Evolutionary conservation across 2,329 filamentous ascomycete species (phyloP).

Genomic region (Diaporthe destruens): DNA sequence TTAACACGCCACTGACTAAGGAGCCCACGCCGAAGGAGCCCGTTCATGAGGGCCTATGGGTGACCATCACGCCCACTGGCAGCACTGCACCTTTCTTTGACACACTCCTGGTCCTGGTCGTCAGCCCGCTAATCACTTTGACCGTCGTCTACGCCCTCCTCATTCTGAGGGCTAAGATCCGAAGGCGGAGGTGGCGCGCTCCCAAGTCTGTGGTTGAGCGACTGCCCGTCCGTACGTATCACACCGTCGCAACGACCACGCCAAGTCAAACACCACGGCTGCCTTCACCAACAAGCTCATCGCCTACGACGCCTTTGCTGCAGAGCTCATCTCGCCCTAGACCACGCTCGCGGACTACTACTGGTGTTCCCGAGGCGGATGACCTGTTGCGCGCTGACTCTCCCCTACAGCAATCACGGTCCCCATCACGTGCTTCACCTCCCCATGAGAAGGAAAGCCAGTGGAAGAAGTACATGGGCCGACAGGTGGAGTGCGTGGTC

Average conservation of each 20-base stretch:
- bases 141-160: conserved; percentile 93
- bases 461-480: conserved; percentile 76
- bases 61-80: conserved; percentile 93
- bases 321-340: conserved; percentile 66
- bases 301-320: conserved; percentile 84
- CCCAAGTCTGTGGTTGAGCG: conserved; percentile 96
- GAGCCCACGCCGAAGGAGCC: conserved; percentile 46
- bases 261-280: conserved; percentile 69
- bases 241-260: conserved; percentile 76
- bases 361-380: conserved; percentile 67
- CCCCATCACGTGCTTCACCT: conserved; percentile 48
- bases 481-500: conserved; percentile 90
- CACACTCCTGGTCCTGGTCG: conserved; percentile 93
- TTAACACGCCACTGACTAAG: conserved; percentile 42
- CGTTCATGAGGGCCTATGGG: conserved; percentile 86
- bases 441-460: conserved; percentile 67
- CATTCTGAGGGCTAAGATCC: conserved; percentile 87
- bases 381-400: conserved; percentile 60
- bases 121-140: conserved; percentile 91
- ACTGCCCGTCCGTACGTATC: conserved; percentile 95
- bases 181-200: conserved; percentile 92
- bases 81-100: conserved; percentile 95
- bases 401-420: conserved; percentile 54
- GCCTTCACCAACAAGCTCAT: conserved; percentile 74
- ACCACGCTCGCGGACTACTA: conserved; percentile 75